Evolutionary conservation across 164 flowering plant genomes (phyloP), one percentile per base, ranked within the genome.

Genomic region (Chloranthus sessilifolius): DNA sequence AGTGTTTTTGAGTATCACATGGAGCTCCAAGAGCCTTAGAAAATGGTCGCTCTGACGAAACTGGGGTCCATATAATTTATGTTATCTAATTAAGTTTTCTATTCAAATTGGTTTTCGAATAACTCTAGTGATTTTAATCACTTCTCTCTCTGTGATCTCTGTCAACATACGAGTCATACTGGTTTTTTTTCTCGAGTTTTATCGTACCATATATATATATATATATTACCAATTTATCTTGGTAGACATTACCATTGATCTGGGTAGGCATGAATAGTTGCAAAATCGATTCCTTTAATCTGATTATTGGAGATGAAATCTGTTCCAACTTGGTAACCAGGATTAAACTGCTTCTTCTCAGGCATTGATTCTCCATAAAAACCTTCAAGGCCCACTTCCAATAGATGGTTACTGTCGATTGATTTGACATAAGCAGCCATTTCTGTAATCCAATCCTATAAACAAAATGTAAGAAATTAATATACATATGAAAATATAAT

Each of bases 351-450:
- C 55, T 55, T 55, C 53, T 33, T 65, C n/a, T n/a, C n/a, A n/a
- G n/a, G n/a, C n/a, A n/a, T n/a, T 11, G 83, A 65, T 37, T 61
- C 56, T 14, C 81, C 78, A 43, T 74, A 79, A 37, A 72, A 79
- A 23, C 85, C 81, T 53, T 79, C 79, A 1, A 74, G 71, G 3
- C 85, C 82, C 28, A 76, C 47, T 66, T 76, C 85, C 5, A 79
- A 43, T 11, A 76, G 52, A 60, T 76, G 80, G 20, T 72, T 56
- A 3, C 22, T 37, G 50, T 79, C 82, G 21, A 79, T 74, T 25
- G 78, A 72, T 55, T 79, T 79, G 2, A 76, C 76, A 47, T 68
- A 19, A 23, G 54, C 59, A 8, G 80, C 74, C 79, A 61, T 66
- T 57, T 66, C 71, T 52, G 42, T 22, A 19, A 61, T 47, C 66